These are phyloP conservation scores for Coemansia sp. DNA, from an alignment of 192 early-diverging fungal genomes.

Conservation along the genomic window DNA sequence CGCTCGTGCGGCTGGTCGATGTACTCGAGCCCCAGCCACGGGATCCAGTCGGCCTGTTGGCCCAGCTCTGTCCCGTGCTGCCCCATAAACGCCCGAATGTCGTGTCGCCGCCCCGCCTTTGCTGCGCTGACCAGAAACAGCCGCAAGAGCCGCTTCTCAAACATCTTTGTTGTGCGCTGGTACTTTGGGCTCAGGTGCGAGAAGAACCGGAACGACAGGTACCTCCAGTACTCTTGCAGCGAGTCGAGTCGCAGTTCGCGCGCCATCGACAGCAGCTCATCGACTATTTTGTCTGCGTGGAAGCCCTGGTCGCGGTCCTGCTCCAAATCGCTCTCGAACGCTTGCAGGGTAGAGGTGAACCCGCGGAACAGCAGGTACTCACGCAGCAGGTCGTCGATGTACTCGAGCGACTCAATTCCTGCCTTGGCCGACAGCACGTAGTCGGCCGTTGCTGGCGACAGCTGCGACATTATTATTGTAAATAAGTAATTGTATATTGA, in stretches of 20 bases:
- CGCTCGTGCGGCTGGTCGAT: conserved; percentile 31
- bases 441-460: conserved; percentile 6
- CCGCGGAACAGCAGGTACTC: conserved; percentile 54
- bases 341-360: conserved; percentile 36
- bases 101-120: conserved; percentile 12
- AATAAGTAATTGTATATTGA: background rate
- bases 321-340: conserved; percentile 40
- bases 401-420: conserved; percentile 48
- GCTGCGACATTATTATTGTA: background rate
- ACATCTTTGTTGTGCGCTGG: conserved; percentile 51
- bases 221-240: conserved; percentile 48
- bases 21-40: conserved; percentile 53
- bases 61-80: conserved; percentile 36
- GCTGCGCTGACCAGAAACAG: conserved; percentile 47
- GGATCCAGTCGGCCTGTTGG: conserved; percentile 55
- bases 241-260: conserved; percentile 19
- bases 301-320: conserved; percentile 52
- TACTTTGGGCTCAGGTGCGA: conserved; percentile 56
- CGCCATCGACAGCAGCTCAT: conserved; percentile 46
- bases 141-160: conserved; percentile 52
- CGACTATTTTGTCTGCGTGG: conserved; percentile 30
- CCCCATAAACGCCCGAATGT: conserved; percentile 38
- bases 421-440: conserved; percentile 45
- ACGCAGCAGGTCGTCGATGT: conserved; percentile 51
- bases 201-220: conserved; percentile 48